Evolutionary conservation across 495 filamentous ascomycete genomes (phyloP).

Genomic region (Glutinoglossum americanum): DNA sequence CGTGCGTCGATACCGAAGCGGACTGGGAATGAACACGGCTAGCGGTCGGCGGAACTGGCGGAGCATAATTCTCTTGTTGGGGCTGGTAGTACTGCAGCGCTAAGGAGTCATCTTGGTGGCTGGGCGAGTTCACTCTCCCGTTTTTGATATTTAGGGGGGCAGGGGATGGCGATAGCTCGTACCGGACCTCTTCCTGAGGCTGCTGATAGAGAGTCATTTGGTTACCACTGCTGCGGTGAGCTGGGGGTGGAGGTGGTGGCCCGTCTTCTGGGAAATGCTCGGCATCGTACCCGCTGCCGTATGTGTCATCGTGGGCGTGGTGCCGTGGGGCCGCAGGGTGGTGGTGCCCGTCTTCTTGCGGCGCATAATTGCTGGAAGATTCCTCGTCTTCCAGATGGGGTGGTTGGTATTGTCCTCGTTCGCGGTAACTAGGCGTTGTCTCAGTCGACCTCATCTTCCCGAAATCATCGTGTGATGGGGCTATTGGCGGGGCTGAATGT

Average conservation of each 20-base stretch:
- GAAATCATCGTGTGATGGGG: not conserved
- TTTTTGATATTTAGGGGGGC: not conserved
- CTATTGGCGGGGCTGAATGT: not conserved
- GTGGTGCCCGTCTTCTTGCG: not conserved
- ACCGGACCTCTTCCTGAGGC: not conserved
- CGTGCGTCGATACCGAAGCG: not conserved
- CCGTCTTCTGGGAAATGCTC: not conserved
- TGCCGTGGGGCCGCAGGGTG: not conserved
- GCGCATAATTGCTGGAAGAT: not conserved
- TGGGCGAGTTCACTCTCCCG: not conserved
- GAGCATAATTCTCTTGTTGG: not conserved
- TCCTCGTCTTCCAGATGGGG: not conserved
- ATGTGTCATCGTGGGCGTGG: not conserved
- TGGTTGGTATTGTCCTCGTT: not conserved
- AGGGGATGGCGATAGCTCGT: not conserved
- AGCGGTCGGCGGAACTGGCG: not conserved
- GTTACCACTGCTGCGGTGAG: not conserved
- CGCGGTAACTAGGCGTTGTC: not conserved
- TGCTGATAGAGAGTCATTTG: not conserved
- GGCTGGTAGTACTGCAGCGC: not conserved
- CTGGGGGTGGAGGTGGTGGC: not conserved
- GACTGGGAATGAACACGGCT: not conserved
- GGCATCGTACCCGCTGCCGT: not conserved
- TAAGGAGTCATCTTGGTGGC: not conserved
- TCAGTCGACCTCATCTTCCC: not conserved